Evolutionary conservation across 73 alveolate genomes (phyloP).

Genomic region (Effrenium voratum): DNA sequence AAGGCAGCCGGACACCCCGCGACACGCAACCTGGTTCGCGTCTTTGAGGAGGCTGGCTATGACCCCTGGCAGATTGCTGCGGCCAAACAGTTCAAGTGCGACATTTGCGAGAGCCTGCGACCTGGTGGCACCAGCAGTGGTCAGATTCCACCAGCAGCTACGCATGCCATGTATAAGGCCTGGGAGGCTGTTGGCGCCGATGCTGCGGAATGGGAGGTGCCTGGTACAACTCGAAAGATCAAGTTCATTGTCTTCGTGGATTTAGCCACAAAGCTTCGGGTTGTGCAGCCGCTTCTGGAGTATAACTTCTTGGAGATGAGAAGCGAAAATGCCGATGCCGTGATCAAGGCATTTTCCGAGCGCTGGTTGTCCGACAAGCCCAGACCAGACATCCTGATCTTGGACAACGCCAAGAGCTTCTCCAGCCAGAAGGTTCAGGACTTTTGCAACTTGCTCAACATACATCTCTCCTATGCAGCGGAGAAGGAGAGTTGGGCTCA

Average conservation of each 20-base stretch:
- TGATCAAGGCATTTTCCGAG: neutral
- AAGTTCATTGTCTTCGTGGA: neutral
- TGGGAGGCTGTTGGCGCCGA: conserved; percentile 1
- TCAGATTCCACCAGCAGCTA: neutral
- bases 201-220: neutral
- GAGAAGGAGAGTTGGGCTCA: neutral
- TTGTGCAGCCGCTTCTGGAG: neutral
- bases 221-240: neutral
- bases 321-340: neutral
- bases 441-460: neutral
- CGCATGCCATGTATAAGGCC: neutral
- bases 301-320: neutral
- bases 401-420: neutral
- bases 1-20: neutral
- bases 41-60: neutral
- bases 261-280: neutral
- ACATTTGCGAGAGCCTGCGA: neutral
- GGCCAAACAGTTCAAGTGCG: neutral
- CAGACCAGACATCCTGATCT: neutral
- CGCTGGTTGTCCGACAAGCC: neutral
- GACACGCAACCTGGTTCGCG: neutral
- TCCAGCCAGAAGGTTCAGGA: neutral
- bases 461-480: neutral
- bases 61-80: neutral
- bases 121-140: conserved; percentile 5